Evolutionary conservation across 192 early-diverging fungal genomes (phyloP).

Genomic region (Endogone sp.): DNA sequence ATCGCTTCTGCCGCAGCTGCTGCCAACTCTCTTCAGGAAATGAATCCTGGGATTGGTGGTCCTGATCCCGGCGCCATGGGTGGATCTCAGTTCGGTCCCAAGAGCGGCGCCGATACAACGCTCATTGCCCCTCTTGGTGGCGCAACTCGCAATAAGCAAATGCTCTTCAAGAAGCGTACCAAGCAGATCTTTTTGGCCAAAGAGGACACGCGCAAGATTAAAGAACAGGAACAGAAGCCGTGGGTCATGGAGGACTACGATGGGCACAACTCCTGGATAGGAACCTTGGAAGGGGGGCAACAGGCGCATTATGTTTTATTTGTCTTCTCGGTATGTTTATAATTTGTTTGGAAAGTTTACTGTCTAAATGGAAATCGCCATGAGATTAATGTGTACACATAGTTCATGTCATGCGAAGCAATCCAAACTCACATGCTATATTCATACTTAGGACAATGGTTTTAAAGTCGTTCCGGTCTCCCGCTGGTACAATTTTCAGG

Average conservation of each 20-base stretch:
- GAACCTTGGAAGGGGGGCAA: constrained; percentile 69
- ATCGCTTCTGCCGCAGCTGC: not conserved
- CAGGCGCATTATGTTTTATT: constrained; percentile 67
- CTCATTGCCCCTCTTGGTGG: constrained; percentile 72
- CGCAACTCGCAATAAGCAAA: constrained; percentile 71
- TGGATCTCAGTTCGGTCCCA: constrained; percentile 25
- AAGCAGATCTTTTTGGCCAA: constrained; percentile 73
- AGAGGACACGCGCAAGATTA: constrained; percentile 65
- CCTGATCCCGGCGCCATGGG: constrained; percentile 8
- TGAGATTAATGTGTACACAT: no score
- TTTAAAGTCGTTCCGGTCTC: constrained; percentile 73
- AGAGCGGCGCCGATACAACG: constrained; percentile 52
- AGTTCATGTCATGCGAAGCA: no score
- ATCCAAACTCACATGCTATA: no score
- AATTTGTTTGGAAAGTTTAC: not conserved
- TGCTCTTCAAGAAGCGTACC: constrained; percentile 78
- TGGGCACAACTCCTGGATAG: constrained; percentile 58
- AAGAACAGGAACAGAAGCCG: constrained; percentile 69
- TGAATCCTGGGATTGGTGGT: not conserved
- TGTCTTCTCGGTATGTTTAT: constrained; percentile 55
- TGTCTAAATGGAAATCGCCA: no score
- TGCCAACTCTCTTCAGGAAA: not conserved
- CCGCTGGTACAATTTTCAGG: constrained; percentile 75
- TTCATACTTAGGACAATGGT: constrained; percentile 66
- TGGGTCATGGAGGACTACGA: constrained; percentile 80